These are phyloP conservation scores for Orbilia quercus DNA, from an alignment of 2,329 filamentous ascomycete genomes.

Conservation along the genomic window DNA sequence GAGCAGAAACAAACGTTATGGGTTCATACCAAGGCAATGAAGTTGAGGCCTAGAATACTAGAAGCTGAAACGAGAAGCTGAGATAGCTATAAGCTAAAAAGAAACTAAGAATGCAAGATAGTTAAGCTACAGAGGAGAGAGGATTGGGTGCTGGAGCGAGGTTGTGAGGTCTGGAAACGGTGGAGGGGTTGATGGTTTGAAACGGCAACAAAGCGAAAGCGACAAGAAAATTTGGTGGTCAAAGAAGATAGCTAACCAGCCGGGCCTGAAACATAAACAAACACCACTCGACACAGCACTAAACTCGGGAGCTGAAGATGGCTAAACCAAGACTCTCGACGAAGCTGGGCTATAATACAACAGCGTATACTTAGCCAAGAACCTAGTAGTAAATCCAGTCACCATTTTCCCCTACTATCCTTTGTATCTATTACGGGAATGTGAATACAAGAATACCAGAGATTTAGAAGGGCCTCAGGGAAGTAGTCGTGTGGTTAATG, in stretches of 20 bases:
- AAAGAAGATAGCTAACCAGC: slow-evolving; percentile 26
- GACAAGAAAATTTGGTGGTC: slow-evolving; percentile 42
- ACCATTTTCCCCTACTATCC: no score
- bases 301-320: no score
- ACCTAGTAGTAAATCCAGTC: no score
- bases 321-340: no score
- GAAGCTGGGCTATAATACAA: no score
- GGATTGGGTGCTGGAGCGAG: neutral
- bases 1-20: neutral
- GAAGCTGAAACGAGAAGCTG: neutral
- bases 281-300: slow-evolving; percentile 9
- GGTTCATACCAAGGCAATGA: neutral
- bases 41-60: neutral
- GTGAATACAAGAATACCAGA: no score
- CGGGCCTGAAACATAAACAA: slow-evolving; percentile 35
- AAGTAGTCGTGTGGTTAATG: no score
- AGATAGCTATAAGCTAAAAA: neutral
- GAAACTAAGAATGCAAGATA: neutral
- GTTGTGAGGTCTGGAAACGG: neutral
- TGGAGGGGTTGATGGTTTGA: slow-evolving; percentile 29
- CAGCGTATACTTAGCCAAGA: no score
- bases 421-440: no score
- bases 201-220: slow-evolving; percentile 17
- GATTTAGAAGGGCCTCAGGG: no score
- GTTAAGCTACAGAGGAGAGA: slow-evolving; percentile 6